phyloP scores from a whole-genome alignment of 148 eudicot genomes.

The Spergularia marina region DNA sequence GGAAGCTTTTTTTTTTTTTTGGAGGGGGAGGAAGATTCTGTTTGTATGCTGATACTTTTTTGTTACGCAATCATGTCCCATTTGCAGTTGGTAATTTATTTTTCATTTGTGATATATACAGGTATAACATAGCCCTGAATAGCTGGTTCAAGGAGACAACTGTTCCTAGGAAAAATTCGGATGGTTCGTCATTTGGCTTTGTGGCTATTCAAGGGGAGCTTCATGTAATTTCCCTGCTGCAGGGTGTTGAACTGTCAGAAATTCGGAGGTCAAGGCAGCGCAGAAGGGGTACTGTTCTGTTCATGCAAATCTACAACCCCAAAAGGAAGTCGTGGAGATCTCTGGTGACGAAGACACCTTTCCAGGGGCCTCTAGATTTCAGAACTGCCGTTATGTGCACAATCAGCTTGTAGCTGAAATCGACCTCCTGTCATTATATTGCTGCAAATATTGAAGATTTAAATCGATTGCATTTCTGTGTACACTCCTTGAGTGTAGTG shows the following conservation, averaged over 20 bases:
- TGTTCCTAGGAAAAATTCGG: conserved; percentile 53
- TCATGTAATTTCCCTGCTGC: conserved; percentile 46
- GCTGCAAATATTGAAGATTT: no score
- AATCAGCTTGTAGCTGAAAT: conserved; percentile 42
- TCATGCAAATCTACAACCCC: conserved; percentile 69
- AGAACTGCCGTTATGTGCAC: conserved; percentile 82
- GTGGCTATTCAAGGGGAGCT: conserved; percentile 66
- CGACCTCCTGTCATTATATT: no score
- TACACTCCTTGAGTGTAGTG: no score
- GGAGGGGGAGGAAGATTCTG: no score
- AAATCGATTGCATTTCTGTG: no score
- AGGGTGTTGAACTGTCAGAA: conserved; percentile 44
- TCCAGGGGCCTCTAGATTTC: conserved; percentile 49
- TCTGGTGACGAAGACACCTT: conserved; percentile 60
- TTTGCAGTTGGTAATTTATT: neutral
- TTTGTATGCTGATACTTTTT: neutral
- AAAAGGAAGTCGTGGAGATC: conserved; percentile 68
- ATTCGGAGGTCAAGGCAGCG: conserved; percentile 48
- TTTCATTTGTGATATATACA: conserved; percentile 11
- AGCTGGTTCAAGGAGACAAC: conserved; percentile 70
- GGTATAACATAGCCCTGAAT: conserved; percentile 65
- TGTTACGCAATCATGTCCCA: neutral
- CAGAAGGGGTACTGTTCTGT: conserved; percentile 48
- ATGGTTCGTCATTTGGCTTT: conserved; percentile 64
- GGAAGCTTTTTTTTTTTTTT: no score